phyloP scores from a whole-genome alignment of 176 grass and related monocot genomes.

The Paspalum notatum region DNA sequence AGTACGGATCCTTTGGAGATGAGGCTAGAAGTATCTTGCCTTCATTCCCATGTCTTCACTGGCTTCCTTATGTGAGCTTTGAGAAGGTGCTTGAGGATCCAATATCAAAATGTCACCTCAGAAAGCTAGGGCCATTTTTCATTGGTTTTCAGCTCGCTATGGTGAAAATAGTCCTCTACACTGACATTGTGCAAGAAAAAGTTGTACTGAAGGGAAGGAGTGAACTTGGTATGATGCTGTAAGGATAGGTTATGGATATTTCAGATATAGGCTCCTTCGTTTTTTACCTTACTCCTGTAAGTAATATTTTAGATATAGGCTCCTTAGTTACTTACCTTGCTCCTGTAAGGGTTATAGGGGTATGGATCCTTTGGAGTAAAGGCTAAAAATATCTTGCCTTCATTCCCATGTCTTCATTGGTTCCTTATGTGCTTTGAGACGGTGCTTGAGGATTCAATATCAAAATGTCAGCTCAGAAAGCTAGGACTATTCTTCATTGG shows the following conservation, averaged over 20 bases:
- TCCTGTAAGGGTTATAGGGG: too few relatives aligned
- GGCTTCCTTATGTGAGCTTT: slow-evolving; percentile 15
- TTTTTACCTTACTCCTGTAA: too few relatives aligned
- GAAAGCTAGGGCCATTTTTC: slow-evolving; percentile 53
- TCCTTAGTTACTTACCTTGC: too few relatives aligned
- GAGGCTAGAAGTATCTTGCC: slow-evolving; percentile 15
- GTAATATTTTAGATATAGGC: too few relatives aligned
- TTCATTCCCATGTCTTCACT: slow-evolving; percentile 13
- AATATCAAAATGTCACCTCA: slow-evolving; percentile 57
- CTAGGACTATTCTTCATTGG: slow-evolving; percentile 37
- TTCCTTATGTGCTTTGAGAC: slow-evolving; percentile 20
- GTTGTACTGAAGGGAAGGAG: not conserved
- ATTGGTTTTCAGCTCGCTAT: slow-evolving; percentile 62
- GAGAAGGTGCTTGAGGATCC: slow-evolving; percentile 36
- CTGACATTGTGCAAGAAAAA: not conserved
- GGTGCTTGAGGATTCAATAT: slow-evolving; percentile 43
- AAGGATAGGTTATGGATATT: slow-evolving; percentile 29
- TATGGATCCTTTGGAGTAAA: slow-evolving; percentile 42
- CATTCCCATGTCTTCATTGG: slow-evolving; percentile 7
- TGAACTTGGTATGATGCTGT: not conserved
- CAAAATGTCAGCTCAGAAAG: slow-evolving; percentile 63
- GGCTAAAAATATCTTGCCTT: slow-evolving; percentile 19
- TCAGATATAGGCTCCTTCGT: too few relatives aligned
- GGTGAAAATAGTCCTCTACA: slow-evolving; percentile 33
- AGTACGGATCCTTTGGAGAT: slow-evolving; percentile 40